Base-by-base conservation (phyloP, 1,284 basidiomycete species). In the Microbotryomycetes sp. region DNA sequence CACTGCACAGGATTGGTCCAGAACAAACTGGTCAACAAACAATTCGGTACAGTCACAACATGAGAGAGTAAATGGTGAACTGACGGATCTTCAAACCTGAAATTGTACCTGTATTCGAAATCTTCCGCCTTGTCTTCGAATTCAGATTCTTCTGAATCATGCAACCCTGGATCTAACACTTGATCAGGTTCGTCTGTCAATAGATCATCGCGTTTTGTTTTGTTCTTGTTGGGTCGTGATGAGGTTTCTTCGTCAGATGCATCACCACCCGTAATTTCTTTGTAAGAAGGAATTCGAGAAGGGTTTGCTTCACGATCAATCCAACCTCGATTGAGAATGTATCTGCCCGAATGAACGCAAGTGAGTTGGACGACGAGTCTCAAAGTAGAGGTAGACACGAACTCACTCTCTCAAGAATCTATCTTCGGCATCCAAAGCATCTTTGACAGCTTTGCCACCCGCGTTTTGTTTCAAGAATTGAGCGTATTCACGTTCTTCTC, bases 261-360 rank as follows among this genome's bases (percentile, higher is more conserved):
- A 16, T 63, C 63, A 25, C 70, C 68, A 48, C 74, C 70, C 42
- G 86, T 85, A 42, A 93, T 80, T 74, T 93, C 89, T 50, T 83
- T 78, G 75, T 92, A 92, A 0, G 90, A 92, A 5, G 90, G 91
- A 4, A 92, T 79, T 59, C 84, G 85, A 26, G 53, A 47, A 42
- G 53, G n/a, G 51, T 82, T 80, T 9, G 80, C 62, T 53, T 66
- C 63, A 56, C 82, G 83, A 76, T 96, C 92, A 60, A 97, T 86
- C 92, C 92, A 97, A 1, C 92, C 92, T 45, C 92, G 88, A 74
- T 92, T 92, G 23, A 94, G 79, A 65, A 97, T 94, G 75, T 94
- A 97, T 76, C 92, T 94, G 66, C 3, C n/a, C n/a, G n/a, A n/a
- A n/a, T n/a, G n/a, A n/a, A n/a, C n/a, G n/a, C n/a, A n/a, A n/a